Conservation (phyloP, 495 filamentous ascomycete genomes). For the Neurospora sp. region DNA sequence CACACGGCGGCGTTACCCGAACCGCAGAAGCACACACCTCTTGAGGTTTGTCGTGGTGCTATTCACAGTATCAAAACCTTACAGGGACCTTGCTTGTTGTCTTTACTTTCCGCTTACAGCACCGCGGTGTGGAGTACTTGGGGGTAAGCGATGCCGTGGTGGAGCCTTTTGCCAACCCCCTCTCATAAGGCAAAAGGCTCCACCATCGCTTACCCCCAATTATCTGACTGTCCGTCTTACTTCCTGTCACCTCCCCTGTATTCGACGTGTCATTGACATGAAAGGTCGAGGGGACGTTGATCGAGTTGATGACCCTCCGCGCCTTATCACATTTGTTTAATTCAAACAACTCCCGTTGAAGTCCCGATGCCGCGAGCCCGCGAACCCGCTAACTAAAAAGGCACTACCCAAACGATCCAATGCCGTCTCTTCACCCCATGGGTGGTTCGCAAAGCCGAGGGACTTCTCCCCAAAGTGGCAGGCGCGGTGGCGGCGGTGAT, state of each 20-base stretch:
- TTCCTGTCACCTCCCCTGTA: not conserved
- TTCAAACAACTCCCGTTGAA: not conserved
- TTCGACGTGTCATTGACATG: not conserved
- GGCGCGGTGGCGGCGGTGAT: not conserved
- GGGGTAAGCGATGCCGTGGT: no score
- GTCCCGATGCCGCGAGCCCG: not conserved
- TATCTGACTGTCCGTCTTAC: not conserved
- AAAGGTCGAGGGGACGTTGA: not conserved
- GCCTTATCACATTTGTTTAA: not conserved
- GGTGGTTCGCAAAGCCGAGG: not conserved
- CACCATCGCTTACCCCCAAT: no score
- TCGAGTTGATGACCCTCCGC: not conserved
- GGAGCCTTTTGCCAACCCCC: no score
- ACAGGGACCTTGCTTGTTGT: not conserved
- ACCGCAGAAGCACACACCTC: not conserved
- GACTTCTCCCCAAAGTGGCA: not conserved
- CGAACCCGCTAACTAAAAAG: not conserved
- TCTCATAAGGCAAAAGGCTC: no score
- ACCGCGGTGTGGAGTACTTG: not conserved
- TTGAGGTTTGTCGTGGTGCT: not conserved
- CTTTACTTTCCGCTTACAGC: not conserved
- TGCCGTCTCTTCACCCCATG: not conserved
- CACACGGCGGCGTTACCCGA: not conserved
- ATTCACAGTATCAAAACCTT: not conserved
- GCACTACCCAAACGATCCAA: not conserved